Evolutionary conservation across 176 grass and related monocot species (phyloP), one percentile per base, ranked within the genome.

Genomic region (Avena eriantha): DNA sequence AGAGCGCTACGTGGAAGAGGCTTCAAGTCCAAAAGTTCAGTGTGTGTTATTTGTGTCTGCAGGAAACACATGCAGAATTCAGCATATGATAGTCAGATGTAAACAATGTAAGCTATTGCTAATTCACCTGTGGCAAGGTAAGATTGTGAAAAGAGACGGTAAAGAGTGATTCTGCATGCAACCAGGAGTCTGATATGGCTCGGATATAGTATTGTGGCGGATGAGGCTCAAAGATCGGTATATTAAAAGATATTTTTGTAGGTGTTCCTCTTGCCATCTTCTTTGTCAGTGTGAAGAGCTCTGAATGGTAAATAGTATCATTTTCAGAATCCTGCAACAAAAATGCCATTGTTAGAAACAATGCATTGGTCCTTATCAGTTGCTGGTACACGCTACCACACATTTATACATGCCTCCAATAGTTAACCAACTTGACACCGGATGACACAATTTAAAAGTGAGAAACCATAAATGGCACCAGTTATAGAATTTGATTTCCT

Each of bases 181-280:
- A 83, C 96, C 96, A 98, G 80, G 96, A 91, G 79, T 98, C 96
- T 53, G 96, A 98, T 78, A 95, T 87, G 65, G 96, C 96, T 83
- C 92, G 90, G 78, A 98, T 92, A 78, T 94, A 98, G 89, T 98
- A 98, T 35, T 98, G 96, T 78, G 96, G 93, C 1, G 96, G 96
- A 94, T 98, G 96, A 74, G 93, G 96, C 87, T 98, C 96, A 89
- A 98, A 98, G 60, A 98, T 98, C 57, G 96, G 96, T 82, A 98
- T 80, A 71, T 94, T 95, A 71, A 98, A 95, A 81, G 96, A 95
- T 81, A 95, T 88, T 82, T 95, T 98, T 65, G 93, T 93, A 86
- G 96, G 85, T 46, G 72, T 88, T 72, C 90, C 92, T 87, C 84
- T 92, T 75, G 90, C 88, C 93, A 93, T 95, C 88, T 90, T 95